These are phyloP conservation scores for Lasiodiplodia gonubiensis DNA, from an alignment of 2,329 filamentous ascomycete species.

Conservation along the genomic window DNA sequence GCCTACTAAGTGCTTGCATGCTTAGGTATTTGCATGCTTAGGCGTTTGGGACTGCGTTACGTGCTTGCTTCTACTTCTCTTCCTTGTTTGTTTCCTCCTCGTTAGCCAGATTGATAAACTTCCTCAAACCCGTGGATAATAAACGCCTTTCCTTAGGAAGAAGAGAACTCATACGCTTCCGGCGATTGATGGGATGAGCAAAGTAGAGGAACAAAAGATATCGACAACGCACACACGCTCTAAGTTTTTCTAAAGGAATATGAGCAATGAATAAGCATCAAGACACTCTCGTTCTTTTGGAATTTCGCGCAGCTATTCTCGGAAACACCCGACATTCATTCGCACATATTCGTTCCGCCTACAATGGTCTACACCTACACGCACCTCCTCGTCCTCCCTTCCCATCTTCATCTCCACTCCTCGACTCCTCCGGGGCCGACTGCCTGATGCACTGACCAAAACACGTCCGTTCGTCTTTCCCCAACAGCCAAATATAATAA, in stretches of 20 bases:
- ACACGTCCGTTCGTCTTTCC: background rate
- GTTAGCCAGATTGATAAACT: background rate
- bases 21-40: background rate
- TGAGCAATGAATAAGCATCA: background rate
- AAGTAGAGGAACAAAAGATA: too few species aligned
- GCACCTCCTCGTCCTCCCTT: background rate
- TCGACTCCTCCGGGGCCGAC: background rate
- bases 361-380: background rate
- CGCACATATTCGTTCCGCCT: background rate
- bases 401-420: background rate
- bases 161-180: background rate
- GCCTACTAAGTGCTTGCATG: too few species aligned
- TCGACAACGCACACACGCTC: too few species aligned
- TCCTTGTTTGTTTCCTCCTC: background rate
- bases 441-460: background rate
- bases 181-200: too few species aligned
- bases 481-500: background rate
- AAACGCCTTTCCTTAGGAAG: background rate
- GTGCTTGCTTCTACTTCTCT: background rate
- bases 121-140: background rate
- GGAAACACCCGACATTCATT: background rate
- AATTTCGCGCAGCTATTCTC: background rate
- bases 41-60: background rate
- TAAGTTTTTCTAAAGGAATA: too few species aligned
- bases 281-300: background rate